Evolutionary conservation across 306 rosid genomes (phyloP).

Genomic region (Malus fusca): DNA sequence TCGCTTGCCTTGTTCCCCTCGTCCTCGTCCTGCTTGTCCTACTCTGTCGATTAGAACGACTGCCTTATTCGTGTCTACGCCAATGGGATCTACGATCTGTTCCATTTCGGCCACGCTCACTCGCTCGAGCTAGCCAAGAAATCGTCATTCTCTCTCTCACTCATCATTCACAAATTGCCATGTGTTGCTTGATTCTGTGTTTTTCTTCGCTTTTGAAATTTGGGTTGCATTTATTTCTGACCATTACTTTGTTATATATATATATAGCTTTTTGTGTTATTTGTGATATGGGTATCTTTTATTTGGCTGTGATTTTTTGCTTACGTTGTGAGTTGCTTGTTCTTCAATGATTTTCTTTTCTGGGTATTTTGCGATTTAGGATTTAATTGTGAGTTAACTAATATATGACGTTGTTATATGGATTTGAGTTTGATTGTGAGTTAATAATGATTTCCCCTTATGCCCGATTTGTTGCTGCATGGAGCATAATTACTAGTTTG

Average conservation of each 20-base stretch:
- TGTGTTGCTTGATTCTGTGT: not conserved
- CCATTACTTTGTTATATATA: too few relatives aligned
- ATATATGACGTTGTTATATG: too few relatives aligned
- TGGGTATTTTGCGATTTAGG: too few relatives aligned
- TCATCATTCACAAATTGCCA: not conserved
- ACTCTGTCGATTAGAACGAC: constrained; percentile 26
- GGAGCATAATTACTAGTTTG: too few relatives aligned
- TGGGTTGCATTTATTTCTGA: not conserved
- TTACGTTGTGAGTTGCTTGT: not conserved
- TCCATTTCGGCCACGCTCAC: constrained; percentile 91
- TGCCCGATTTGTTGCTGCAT: too few relatives aligned
- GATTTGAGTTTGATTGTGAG: too few relatives aligned
- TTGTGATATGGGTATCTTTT: not conserved
- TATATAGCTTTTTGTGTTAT: not conserved
- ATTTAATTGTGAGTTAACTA: too few relatives aligned
- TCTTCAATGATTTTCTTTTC: not conserved
- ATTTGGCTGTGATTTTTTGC: not conserved
- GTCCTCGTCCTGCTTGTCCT: not conserved
- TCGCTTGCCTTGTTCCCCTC: too few relatives aligned
- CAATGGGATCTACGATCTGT: constrained; percentile 98
- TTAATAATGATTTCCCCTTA: too few relatives aligned
- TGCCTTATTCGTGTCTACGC: constrained; percentile 82
- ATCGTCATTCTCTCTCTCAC: constrained; percentile 36
- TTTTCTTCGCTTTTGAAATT: not conserved
- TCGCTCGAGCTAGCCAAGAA: constrained; percentile 97